phyloP scores from a whole-genome alignment of 805 yeast species.

The Yueomyces sp. region DNA sequence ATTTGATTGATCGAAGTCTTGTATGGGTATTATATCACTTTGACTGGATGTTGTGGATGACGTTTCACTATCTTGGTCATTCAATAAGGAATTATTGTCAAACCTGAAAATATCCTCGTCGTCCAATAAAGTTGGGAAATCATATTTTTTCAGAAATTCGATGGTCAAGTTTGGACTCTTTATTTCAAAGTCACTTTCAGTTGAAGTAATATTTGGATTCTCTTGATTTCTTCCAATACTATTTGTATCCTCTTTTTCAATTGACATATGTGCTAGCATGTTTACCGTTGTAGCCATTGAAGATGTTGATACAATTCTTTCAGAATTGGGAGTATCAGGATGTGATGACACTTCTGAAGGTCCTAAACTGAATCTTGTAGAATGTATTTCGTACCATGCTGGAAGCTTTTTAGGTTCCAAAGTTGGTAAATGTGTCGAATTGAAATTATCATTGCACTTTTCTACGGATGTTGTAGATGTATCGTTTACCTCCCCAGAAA shows the following conservation, averaged over 20 bases:
- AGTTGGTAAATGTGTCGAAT: not conserved
- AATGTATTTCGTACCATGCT: not conserved
- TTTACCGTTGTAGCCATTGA: constrained; percentile 13
- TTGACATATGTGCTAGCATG: not conserved
- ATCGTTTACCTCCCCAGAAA: not conserved
- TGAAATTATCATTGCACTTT: not conserved
- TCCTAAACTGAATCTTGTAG: not conserved
- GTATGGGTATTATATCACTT: not conserved
- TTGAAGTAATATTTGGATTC: constrained; percentile 2
- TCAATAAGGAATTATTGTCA: not conserved
- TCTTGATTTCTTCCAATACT: no score
- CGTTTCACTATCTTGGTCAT: not conserved
- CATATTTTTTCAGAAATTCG: constrained; percentile 15
- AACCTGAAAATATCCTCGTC: constrained; percentile 4
- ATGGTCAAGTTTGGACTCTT: constrained; percentile 7
- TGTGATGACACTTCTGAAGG: constrained; percentile 5
- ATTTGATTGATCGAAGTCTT: no score
- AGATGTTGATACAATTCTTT: constrained; percentile 16
- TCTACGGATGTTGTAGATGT: not conserved
- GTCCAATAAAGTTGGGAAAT: constrained; percentile 20
- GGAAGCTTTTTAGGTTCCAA: not conserved
- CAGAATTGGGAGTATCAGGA: constrained; percentile 1
- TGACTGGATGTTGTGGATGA: not conserved
- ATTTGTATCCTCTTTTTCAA: not conserved
- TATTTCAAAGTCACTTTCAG: constrained; percentile 5